phyloP scores from a whole-genome alignment of 306 rosid genomes.

The Sechiopsis laciniata region DNA sequence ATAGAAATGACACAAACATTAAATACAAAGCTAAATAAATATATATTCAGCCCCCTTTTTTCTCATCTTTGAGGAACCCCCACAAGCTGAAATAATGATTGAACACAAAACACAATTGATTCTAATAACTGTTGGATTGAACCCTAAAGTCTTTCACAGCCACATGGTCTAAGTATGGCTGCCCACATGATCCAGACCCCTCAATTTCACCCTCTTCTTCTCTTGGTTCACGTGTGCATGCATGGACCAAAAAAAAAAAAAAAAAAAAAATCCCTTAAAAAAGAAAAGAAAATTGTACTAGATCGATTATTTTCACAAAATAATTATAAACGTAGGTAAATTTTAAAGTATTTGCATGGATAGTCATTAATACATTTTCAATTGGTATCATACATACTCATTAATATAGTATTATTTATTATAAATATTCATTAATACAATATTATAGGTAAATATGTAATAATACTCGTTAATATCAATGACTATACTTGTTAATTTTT shows the following conservation, averaged over 20 bases:
- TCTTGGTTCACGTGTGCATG: background rate
- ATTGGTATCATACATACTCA: too few relatives aligned
- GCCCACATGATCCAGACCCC: background rate
- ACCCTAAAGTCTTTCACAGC: background rate
- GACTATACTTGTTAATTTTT: too few relatives aligned
- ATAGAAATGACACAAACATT: background rate
- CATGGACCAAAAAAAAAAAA: background rate
- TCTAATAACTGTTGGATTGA: background rate
- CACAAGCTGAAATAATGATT: background rate
- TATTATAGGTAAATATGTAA: too few relatives aligned
- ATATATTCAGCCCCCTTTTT: background rate
- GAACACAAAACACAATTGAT: background rate
- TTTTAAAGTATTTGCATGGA: too few relatives aligned
- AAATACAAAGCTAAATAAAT: background rate
- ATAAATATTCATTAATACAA: too few relatives aligned
- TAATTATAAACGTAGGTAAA: too few relatives aligned
- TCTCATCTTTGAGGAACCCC: background rate
- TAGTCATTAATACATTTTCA: too few relatives aligned
- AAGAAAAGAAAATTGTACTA: too few relatives aligned
- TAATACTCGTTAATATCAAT: too few relatives aligned
- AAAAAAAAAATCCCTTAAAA: too few relatives aligned
- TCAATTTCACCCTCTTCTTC: background rate
- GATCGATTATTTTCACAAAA: too few relatives aligned
- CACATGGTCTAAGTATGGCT: background rate
- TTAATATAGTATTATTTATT: too few relatives aligned